Percentiles rank a stretch among this genome's conserved stretches.
phyloP scores from a whole-genome alignment of 306 rosid genomes.

The Echinosophora koreensis region DNA sequence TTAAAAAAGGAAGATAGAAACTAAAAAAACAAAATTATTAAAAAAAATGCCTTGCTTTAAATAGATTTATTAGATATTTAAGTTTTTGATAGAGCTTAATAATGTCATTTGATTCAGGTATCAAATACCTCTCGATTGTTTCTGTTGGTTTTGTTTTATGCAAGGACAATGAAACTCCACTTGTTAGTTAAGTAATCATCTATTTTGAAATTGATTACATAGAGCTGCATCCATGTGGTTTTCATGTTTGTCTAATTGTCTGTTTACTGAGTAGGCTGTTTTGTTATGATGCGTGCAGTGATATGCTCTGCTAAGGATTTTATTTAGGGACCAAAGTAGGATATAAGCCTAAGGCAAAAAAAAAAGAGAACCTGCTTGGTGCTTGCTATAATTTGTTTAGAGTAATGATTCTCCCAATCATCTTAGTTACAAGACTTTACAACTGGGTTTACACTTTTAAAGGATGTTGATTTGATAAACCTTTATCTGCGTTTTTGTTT shows the following conservation, averaged over 20 bases:
- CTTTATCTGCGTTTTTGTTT: background rate
- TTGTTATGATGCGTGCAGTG: background rate
- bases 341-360: background rate
- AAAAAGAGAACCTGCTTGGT: background rate
- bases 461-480: constrained; percentile 27
- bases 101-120: background rate
- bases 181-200: background rate
- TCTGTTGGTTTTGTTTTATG: background rate
- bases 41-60: background rate
- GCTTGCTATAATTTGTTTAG: background rate
- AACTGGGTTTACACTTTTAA: constrained; percentile 3
- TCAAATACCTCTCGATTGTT: background rate
- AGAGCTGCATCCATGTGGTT: constrained; percentile 2
- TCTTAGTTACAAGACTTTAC: background rate
- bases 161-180: background rate
- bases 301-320: background rate
- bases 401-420: constrained; percentile 27
- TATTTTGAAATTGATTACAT: background rate
- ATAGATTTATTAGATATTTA: background rate
- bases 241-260: constrained; percentile 3
- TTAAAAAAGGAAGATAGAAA: background rate
- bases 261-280: background rate
- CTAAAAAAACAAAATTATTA: background rate
- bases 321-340: background rate
- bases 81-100: background rate